Evolutionary conservation across 2,329 filamentous ascomycete genomes (phyloP).

Genomic region (Trichoderma atroviride): DNA sequence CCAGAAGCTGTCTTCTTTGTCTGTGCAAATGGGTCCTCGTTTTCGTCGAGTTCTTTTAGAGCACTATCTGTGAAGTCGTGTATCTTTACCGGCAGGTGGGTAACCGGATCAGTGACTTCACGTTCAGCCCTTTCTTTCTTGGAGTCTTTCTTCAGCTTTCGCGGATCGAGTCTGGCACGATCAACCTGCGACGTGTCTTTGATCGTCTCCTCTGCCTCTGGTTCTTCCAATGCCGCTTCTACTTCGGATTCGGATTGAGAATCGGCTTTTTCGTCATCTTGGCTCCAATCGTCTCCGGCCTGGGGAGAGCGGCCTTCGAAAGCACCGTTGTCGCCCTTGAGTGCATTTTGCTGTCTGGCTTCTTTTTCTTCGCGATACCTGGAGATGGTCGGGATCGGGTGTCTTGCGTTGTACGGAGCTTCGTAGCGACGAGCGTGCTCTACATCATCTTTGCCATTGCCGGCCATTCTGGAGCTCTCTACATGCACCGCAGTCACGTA

Average conservation of each 20-base stretch:
- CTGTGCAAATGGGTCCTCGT: slow-evolving; percentile 41
- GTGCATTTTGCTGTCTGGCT: slow-evolving; percentile 46
- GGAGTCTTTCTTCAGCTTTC: slow-evolving; percentile 52
- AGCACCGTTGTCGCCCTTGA: slow-evolving; percentile 35
- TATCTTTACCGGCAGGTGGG: slow-evolving; percentile 68
- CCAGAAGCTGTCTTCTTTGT: slow-evolving; percentile 45
- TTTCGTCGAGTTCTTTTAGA: slow-evolving; percentile 44
- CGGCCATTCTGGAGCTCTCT: slow-evolving; percentile 37
- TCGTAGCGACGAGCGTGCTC: slow-evolving; percentile 45
- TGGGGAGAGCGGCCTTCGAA: slow-evolving; percentile 12
- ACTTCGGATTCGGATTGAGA: slow-evolving; percentile 17
- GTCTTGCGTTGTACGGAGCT: slow-evolving; percentile 46
- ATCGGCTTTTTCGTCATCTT: slow-evolving; percentile 14
- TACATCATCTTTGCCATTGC: slow-evolving; percentile 41
- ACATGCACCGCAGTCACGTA: background rate
- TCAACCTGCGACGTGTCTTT: slow-evolving; percentile 44
- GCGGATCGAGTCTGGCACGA: slow-evolving; percentile 45
- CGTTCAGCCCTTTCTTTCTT: slow-evolving; percentile 55
- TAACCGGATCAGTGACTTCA: slow-evolving; percentile 72
- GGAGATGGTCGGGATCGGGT: slow-evolving; percentile 53
- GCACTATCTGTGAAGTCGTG: slow-evolving; percentile 69
- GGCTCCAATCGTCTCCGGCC: slow-evolving; percentile 12
- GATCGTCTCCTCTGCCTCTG: slow-evolving; percentile 29
- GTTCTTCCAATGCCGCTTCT: slow-evolving; percentile 30
- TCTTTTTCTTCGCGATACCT: slow-evolving; percentile 51